These are phyloP conservation scores for Aegilops sharonensis DNA, from an alignment of 176 grass and related monocot genomes.

Conservation along the genomic window DNA sequence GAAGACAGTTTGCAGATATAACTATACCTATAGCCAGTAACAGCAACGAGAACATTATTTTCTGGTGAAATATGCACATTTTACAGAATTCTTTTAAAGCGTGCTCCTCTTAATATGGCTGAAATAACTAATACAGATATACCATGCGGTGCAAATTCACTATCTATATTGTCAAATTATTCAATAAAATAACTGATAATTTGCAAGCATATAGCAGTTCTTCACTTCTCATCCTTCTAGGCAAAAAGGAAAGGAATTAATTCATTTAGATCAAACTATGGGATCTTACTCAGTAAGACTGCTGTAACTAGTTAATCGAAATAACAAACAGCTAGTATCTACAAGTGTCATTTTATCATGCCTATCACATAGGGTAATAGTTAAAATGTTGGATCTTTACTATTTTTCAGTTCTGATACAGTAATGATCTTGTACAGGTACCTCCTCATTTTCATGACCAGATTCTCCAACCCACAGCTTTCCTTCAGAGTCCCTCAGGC, in stretches of 20 bases:
- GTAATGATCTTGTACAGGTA: conserved; percentile 11
- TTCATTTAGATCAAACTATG: neutral
- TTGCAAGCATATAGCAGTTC: neutral
- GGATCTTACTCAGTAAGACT: conserved; percentile 2
- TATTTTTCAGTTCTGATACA: neutral
- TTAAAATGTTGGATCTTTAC: neutral
- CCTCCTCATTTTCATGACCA: conserved; percentile 96
- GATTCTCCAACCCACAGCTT: conserved; percentile 96
- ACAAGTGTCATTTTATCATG: neutral
- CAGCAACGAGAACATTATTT: neutral
- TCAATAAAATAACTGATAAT: conserved; percentile 8
- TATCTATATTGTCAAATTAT: neutral
- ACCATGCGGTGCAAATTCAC: neutral
- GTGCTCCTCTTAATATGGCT: neutral
- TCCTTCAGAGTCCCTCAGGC: conserved; percentile 84
- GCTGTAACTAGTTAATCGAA: neutral
- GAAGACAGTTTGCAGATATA: neutral
- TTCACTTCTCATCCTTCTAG: neutral
- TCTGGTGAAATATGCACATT: neutral
- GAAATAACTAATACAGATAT: neutral
- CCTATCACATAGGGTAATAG: neutral
- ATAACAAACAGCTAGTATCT: neutral
- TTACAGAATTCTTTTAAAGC: neutral
- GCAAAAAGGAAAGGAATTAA: neutral
- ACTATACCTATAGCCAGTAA: neutral